phyloP scores from a whole-genome alignment of 2,329 filamentous ascomycete genomes.

The Colletotrichum chlorophyti region DNA sequence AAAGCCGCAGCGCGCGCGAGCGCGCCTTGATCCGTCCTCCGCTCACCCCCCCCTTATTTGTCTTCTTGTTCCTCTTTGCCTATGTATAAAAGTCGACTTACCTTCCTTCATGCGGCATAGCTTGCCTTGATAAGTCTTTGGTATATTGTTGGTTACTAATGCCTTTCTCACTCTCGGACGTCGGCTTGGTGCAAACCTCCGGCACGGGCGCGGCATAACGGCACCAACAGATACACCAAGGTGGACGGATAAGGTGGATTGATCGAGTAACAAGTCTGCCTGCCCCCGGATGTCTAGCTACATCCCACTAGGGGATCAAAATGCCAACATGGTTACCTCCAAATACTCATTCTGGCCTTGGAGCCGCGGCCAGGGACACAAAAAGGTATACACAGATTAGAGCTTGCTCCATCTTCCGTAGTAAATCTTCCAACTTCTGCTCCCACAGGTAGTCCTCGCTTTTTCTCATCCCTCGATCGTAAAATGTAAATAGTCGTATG shows the following conservation, averaged over 20 bases:
- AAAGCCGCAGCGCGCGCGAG: too few relatives aligned
- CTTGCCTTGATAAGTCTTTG: background rate
- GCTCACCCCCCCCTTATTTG: background rate
- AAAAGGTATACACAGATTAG: constrained; percentile 27
- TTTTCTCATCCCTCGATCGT: background rate
- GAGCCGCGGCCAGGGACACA: constrained; percentile 8
- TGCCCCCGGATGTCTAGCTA: constrained; percentile 23
- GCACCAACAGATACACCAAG: too few relatives aligned
- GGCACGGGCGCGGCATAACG: background rate
- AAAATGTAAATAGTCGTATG: background rate
- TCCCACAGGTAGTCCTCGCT: background rate
- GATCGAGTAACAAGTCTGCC: constrained; percentile 23
- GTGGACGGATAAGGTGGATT: constrained; percentile 25
- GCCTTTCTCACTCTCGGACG: background rate
- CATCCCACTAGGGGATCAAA: constrained; percentile 8
- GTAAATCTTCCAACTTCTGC: background rate
- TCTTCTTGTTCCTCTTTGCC: background rate
- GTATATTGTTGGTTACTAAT: background rate
- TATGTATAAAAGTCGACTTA: background rate
- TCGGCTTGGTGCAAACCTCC: constrained; percentile 1
- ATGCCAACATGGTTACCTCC: constrained; percentile 9
- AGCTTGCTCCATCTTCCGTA: constrained; percentile 15
- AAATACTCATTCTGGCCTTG: background rate
- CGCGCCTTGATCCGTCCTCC: background rate
- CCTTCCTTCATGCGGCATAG: constrained; percentile 8